Evolutionary conservation across 2,329 filamentous ascomycete genomes (phyloP).

Genomic region (Botrytis pseudocinerea): DNA sequence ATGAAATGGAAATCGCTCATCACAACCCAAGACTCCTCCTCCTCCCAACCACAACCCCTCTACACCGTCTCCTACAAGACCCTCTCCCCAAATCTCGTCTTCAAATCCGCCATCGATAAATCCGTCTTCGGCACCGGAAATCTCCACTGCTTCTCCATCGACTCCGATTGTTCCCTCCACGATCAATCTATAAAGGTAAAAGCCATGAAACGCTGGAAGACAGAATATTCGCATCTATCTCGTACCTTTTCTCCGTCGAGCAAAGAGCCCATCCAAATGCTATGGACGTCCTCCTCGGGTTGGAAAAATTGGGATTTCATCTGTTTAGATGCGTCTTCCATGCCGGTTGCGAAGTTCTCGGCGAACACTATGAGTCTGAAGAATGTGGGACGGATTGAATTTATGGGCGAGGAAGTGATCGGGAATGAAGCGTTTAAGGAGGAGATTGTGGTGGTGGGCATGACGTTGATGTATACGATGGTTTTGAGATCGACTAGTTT

Average conservation of each 20-base stretch:
- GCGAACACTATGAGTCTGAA: background rate
- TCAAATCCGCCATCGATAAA: constrained; percentile 19
- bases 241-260: constrained; percentile 22
- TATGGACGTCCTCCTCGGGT: background rate
- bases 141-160: constrained; percentile 27
- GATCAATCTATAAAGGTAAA: constrained; percentile 24
- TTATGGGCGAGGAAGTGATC: background rate
- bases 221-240: constrained; percentile 27
- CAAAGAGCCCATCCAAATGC: constrained; percentile 23
- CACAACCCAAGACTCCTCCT: background rate
- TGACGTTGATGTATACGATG: constrained; percentile 30
- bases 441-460: constrained; percentile 29
- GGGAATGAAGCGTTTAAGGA: constrained; percentile 24
- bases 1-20: constrained; percentile 28
- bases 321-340: background rate
- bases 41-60: constrained; percentile 14
- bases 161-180: constrained; percentile 26
- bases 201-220: constrained; percentile 28
- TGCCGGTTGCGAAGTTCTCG: constrained; percentile 14
- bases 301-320: constrained; percentile 19
- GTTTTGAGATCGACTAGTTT: constrained; percentile 18
- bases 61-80: constrained; percentile 29
- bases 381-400: constrained; percentile 3
- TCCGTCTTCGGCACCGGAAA: constrained; percentile 25
- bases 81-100: constrained; percentile 24